Percentiles rank a stretch among this genome's conserved stretches.
Conservation (phyloP, 1,284 basidiomycete species). For the Marasmius sp. region DNA sequence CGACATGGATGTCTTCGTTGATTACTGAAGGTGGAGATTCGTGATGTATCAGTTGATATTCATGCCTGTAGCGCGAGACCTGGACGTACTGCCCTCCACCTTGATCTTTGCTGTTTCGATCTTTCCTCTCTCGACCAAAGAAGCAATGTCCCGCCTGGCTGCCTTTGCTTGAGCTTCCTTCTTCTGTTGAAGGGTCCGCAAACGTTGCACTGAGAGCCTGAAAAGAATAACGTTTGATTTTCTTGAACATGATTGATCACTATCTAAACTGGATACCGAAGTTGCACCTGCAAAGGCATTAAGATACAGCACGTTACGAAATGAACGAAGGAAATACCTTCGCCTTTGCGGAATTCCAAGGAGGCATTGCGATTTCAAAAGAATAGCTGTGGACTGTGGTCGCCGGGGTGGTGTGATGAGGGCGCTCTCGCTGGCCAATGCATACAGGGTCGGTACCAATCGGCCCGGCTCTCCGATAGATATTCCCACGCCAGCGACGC, state of each 20-base stretch:
- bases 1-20: conserved; percentile 82
- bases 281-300: conserved; percentile 53
- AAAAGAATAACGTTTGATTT: not conserved
- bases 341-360: conserved; percentile 72
- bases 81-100: conserved; percentile 69
- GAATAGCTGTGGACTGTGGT: not conserved
- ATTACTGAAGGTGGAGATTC: conserved; percentile 51
- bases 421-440: not conserved
- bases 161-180: conserved; percentile 90
- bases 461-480: too few relatives aligned
- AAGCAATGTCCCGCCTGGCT: conserved; percentile 76
- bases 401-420: not conserved
- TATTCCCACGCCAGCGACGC: too few relatives aligned
- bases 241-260: not conserved
- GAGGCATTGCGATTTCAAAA: conserved; percentile 43
- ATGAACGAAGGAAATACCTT: conserved; percentile 43
- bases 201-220: conserved; percentile 88
- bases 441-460: too few relatives aligned
- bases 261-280: conserved; percentile 44
- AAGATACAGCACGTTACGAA: not conserved
- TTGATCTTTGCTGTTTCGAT: conserved; percentile 83
- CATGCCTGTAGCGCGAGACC: not conserved
- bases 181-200: conserved; percentile 91
- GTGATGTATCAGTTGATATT: not conserved
- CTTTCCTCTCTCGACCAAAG: conserved; percentile 77